Percentiles rank a stretch among this genome's conserved stretches.
phyloP scores from a whole-genome alignment of 176 grass and related monocot genomes.

The Oryza longistaminata region DNA sequence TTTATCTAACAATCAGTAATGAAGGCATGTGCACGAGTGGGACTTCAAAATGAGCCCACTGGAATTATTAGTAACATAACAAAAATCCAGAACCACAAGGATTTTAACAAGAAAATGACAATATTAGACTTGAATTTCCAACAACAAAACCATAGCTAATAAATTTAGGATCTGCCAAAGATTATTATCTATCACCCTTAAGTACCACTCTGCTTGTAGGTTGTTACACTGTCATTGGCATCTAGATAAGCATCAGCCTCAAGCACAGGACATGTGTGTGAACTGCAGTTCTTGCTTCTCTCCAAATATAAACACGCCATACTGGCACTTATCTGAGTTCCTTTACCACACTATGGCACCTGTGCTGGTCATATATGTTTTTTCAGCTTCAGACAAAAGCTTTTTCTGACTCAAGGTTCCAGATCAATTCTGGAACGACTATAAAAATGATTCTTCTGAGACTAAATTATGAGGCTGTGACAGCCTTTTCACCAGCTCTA shows the following conservation, averaged over 20 bases:
- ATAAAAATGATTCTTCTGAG: constrained; percentile 5
- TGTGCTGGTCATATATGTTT: background rate
- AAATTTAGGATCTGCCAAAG: constrained; percentile 6
- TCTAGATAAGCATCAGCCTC: constrained; percentile 18
- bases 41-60: no score
- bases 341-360: background rate
- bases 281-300: background rate
- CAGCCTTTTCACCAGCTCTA: constrained; percentile 6
- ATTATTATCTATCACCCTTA: constrained; percentile 10
- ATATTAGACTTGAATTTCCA: background rate
- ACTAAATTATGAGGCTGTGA: background rate
- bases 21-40: no score
- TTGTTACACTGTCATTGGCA: background rate
- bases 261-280: constrained; percentile 29
- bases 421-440: background rate
- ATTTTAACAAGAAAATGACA: background rate
- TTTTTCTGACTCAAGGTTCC: background rate
- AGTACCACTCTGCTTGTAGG: background rate
- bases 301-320: background rate
- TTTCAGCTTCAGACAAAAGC: no score
- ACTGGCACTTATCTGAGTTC: background rate
- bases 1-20: no score
- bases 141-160: background rate
- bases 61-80: background rate
- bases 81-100: background rate